Conservation (phyloP, 306 rosid species). For the Quercus alba region DNA sequence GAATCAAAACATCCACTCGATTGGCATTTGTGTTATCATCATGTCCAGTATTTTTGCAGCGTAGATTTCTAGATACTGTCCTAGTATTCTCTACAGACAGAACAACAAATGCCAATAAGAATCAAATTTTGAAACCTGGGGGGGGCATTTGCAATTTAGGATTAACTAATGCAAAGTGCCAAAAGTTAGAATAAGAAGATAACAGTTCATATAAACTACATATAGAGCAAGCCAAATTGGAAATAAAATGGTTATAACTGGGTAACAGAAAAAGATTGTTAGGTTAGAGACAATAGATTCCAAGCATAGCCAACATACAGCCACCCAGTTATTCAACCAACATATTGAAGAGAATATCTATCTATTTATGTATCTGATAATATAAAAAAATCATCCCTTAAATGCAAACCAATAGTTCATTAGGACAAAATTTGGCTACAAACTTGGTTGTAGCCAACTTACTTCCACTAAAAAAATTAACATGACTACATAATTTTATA, state of each 20-base stretch:
- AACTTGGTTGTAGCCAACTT: no score
- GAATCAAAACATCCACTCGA: constrained; percentile 83
- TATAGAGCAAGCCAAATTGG: not conserved
- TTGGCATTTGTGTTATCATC: constrained; percentile 38
- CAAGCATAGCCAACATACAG: not conserved
- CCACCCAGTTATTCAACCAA: not conserved
- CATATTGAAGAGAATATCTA: not conserved
- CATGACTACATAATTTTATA: no score
- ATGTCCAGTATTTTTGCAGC: constrained; percentile 51
- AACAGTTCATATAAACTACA: not conserved
- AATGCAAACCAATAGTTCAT: no score
- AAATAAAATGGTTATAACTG: not conserved
- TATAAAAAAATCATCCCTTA: not conserved
- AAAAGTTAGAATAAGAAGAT: not conserved
- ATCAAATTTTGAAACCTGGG: constrained; percentile 8
- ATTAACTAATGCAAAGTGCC: not conserved
- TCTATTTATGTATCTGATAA: not conserved
- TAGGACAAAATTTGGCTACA: no score
- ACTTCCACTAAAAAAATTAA: no score
- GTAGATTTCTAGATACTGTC: constrained; percentile 84
- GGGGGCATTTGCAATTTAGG: constrained; percentile 14
- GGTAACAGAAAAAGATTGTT: no score
- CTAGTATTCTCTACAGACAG: constrained; percentile 76
- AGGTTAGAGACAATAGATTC: not conserved
- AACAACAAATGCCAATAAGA: constrained; percentile 14